Evolutionary conservation across 108 stramenopile genomes (phyloP).

Genomic region (Tribonema minus): DNA sequence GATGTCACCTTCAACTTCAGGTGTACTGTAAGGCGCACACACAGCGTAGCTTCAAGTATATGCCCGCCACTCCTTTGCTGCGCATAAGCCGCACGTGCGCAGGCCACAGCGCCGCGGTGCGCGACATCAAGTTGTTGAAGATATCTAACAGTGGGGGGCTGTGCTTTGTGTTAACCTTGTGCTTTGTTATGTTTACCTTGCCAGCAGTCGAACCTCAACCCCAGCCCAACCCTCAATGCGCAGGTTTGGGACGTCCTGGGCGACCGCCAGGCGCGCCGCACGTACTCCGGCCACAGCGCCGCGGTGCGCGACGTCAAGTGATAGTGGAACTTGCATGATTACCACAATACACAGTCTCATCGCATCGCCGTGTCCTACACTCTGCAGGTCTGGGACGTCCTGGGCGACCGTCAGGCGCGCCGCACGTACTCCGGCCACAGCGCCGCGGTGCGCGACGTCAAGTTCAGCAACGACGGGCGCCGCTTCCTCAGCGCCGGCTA

Average conservation of each 20-base stretch:
- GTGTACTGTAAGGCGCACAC: too few relatives aligned
- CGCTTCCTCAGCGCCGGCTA: slow-evolving; percentile 82
- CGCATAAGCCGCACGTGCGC: slow-evolving; percentile 86
- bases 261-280: slow-evolving; percentile 69
- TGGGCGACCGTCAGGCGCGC: slow-evolving; percentile 62
- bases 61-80: too few relatives aligned
- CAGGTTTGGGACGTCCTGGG: slow-evolving; percentile 45
- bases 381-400: slow-evolving; percentile 43
- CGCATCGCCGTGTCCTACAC: too few relatives aligned
- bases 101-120: slow-evolving; percentile 87
- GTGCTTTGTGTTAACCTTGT: too few relatives aligned
- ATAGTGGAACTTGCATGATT: too few relatives aligned
- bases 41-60: too few relatives aligned
- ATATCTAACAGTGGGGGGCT: too few relatives aligned
- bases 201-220: too few relatives aligned
- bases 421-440: slow-evolving; percentile 89
- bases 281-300: slow-evolving; percentile 87
- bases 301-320: slow-evolving; percentile 86
- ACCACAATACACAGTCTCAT: too few relatives aligned
- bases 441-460: slow-evolving; percentile 83
- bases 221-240: too few relatives aligned
- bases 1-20: too few relatives aligned
- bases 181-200: too few relatives aligned
- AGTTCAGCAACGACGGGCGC: slow-evolving; percentile 75
- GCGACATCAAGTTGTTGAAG: slow-evolving; percentile 89